phyloP scores from a whole-genome alignment of 2,329 filamentous ascomycete genomes.

The Apiospora aurea region DNA sequence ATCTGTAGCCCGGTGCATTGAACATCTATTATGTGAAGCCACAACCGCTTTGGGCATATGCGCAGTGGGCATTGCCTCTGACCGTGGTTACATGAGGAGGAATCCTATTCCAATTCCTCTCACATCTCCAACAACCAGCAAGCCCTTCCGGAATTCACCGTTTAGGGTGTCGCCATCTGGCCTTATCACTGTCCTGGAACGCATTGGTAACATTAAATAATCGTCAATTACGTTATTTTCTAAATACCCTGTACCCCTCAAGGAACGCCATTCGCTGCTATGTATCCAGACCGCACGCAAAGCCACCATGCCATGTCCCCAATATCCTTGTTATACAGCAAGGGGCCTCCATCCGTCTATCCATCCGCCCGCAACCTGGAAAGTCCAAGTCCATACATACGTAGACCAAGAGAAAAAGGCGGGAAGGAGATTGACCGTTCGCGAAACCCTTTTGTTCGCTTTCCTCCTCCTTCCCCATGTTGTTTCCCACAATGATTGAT shows the following conservation, averaged over 20 bases:
- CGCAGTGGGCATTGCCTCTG: too few species aligned
- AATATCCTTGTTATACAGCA: neutral
- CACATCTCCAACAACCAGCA: too few species aligned
- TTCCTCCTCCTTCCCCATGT: neutral
- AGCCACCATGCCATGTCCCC: neutral
- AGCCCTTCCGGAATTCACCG: too few species aligned
- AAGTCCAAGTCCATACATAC: slow-evolving; percentile 1
- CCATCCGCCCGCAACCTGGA: neutral
- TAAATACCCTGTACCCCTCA: neutral
- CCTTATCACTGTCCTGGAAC: too few species aligned
- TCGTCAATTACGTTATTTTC: slow-evolving; percentile 16
- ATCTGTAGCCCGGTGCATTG: too few species aligned
- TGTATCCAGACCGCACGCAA: slow-evolving; percentile 20
- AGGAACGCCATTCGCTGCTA: slow-evolving; percentile 16
- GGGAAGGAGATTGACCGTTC: neutral
- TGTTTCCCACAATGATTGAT: neutral
- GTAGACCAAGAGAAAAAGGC: slow-evolving; percentile 1
- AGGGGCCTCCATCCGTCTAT: neutral
- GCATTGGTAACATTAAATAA: neutral
- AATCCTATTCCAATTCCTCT: too few species aligned
- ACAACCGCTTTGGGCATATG: too few species aligned
- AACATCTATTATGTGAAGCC: too few species aligned
- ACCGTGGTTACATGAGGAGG: too few species aligned
- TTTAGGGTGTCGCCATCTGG: too few species aligned
- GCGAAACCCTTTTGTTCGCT: neutral